Evolutionary conservation across 768 basidiomycete species (phyloP).

Genomic region (Rhodosporidiobolus sp.): DNA sequence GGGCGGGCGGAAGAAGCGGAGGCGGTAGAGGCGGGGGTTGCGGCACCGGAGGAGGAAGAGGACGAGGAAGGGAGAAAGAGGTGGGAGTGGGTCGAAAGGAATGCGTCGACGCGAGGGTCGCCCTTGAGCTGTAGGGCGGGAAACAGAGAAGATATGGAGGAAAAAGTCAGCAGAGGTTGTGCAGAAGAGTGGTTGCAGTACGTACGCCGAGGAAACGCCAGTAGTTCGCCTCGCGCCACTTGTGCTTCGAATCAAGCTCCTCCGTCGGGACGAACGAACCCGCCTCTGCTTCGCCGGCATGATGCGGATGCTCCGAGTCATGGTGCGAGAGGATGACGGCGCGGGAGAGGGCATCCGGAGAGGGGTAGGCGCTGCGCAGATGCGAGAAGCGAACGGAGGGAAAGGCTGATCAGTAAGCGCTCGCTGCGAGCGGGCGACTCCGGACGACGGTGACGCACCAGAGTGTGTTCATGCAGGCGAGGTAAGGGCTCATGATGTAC

Average conservation of each 20-base stretch:
- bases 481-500: conserved; percentile 42
- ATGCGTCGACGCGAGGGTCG: conserved; percentile 14
- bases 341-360: conserved; percentile 12
- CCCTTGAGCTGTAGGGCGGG: conserved; percentile 14
- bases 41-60: neutral
- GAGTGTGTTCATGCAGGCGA: conserved; percentile 42
- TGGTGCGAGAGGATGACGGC: conserved; percentile 25
- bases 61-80: conserved; percentile 1
- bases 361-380: conserved; percentile 23
- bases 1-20: conserved; percentile 1
- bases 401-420: no score
- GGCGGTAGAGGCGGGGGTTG: neutral
- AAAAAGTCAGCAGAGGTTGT: neutral
- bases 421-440: no score
- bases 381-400: neutral
- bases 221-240: conserved; percentile 22
- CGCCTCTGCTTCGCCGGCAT: neutral
- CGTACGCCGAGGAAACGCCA: conserved; percentile 41
- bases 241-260: conserved; percentile 5
- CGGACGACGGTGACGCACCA: conserved; percentile 9
- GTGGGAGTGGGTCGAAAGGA: conserved; percentile 17
- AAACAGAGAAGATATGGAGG: neutral
- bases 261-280: conserved; percentile 37
- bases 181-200: neutral
- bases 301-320: conserved; percentile 1